A percentile compares a stretch with the other conserved stretches of the same genome.
Evolutionary conservation across 306 rosid genomes (phyloP).

Genomic region (Trifolium dubium): DNA sequence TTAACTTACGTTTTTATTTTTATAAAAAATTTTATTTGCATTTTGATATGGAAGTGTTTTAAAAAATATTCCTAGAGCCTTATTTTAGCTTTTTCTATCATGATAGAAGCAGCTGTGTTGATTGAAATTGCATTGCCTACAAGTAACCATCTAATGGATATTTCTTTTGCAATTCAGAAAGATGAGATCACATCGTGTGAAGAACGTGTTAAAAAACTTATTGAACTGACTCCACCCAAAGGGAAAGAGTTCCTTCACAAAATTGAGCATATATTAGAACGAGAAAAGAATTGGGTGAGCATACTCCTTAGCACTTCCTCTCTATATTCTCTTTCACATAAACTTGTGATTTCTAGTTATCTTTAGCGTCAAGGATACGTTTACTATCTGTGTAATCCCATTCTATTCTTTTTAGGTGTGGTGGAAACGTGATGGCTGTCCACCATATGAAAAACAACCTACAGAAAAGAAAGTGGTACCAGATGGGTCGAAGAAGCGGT

Average conservation of each 20-base stretch:
- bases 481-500: conserved; percentile 90
- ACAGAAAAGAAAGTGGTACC: conserved; percentile 66
- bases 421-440: conserved; percentile 99
- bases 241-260: conserved; percentile 78
- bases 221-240: conserved; percentile 88
- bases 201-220: conserved; percentile 83
- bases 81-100: conserved; percentile 7
- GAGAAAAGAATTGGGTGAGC: conserved; percentile 97
- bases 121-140: conserved; percentile 25
- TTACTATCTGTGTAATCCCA: conserved; percentile 10
- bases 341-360: conserved; percentile 19
- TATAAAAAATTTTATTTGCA: not conserved
- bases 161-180: conserved; percentile 60
- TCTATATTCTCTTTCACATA: not conserved
- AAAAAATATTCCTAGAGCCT: not conserved
- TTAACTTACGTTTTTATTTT: not conserved
- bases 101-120: conserved; percentile 26
- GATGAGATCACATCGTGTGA: conserved; percentile 87
- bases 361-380: not conserved
- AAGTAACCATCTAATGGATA: conserved; percentile 15
- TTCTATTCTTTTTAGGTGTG: conserved; percentile 66
- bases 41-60: not conserved
- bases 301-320: conserved; percentile 23
- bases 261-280: conserved; percentile 89
- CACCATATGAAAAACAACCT: conserved; percentile 86